These are phyloP conservation scores for Lathyrus oleraceus DNA, from an alignment of 306 rosid genomes.

Conservation along the genomic window DNA sequence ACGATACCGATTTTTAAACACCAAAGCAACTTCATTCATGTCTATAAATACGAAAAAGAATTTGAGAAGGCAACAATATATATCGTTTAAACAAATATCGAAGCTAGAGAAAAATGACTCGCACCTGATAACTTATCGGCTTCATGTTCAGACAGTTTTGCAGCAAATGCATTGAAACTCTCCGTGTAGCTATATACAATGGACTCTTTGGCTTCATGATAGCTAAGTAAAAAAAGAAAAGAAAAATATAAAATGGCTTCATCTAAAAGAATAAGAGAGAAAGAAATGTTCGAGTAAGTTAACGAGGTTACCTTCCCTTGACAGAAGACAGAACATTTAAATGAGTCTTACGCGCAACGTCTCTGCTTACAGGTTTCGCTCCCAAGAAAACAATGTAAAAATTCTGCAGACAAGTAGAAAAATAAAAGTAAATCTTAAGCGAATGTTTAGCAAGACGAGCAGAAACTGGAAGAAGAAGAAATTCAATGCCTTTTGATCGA, in stretches of 20 bases:
- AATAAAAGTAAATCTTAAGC: neutral
- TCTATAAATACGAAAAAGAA: conserved; percentile 35
- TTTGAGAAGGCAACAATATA: neutral
- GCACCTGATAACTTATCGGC: conserved; percentile 62
- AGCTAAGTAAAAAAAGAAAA: conserved; percentile 43
- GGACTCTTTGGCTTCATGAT: conserved; percentile 58
- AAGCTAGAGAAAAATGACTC: conserved; percentile 6
- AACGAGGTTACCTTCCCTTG: conserved; percentile 58
- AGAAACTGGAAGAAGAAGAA: conserved; percentile 7
- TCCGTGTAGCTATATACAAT: conserved; percentile 75
- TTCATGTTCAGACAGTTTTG: conserved; percentile 68
- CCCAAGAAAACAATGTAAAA: conserved; percentile 70
- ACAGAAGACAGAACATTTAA: conserved; percentile 60
- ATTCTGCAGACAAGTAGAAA: conserved; percentile 47
- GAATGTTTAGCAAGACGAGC: too few species aligned
- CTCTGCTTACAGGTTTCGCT: conserved; percentile 38
- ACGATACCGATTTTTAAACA: conserved; percentile 59
- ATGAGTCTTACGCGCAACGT: conserved; percentile 45
- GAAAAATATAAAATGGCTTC: conserved; percentile 8
- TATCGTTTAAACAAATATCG: neutral
- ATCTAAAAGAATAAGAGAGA: neutral
- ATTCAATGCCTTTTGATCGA: conserved; percentile 44
- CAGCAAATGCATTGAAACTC: conserved; percentile 91
- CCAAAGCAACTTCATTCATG: conserved; percentile 57
- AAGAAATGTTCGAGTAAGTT: neutral